Evolutionary conservation across 2,329 filamentous ascomycete species (phyloP), one percentile per base, ranked within the genome.

Genomic region (Pseudogymnoascus sp.): DNA sequence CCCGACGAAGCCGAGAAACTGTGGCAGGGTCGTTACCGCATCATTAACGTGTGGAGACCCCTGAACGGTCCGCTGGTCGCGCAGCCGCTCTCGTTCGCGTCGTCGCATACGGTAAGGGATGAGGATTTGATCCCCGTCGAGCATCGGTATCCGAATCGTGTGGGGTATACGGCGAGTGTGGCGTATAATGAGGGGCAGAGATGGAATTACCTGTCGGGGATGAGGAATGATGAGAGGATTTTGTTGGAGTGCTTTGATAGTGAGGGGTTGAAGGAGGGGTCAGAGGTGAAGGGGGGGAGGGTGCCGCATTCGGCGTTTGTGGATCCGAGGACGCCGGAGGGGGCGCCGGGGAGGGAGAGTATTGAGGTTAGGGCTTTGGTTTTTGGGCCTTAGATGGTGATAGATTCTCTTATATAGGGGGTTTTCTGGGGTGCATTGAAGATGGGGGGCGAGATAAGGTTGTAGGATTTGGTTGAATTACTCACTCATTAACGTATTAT

Each of bases 361-460:
- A 96, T 97, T 72, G 93, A 97, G 75, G 89, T 96, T 14, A 82
- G 93, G 69, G 87, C 90, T 37, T 79, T 96, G 74, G 89, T 96
- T 0, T 96, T 96, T 80, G 89, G 89, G 24, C 43, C 43, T n/a
- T 50, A 50, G 43, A 50, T 28, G 24, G 43, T 28, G 43, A 16
- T 28, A 16, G 43, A 28, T 50, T 28, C 14, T n/a, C n/a, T n/a
- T n/a, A n/a, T 8, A 10, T 46, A 46, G 41, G 26, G 11, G 40
- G 31, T 33, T n/a, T n/a, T n/a, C 14, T 38, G 35, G 2, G 38
- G 7, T 46, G 11, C 26, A 31, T 14, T n/a, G 12, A 33, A 28
- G 24, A n/a, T 11, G 14, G 12, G 26, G 31, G 5, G 26, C n/a
- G 4, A 4, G 26, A 53, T 4, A 28, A 12, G 2, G n/a, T 5